Conservation (phyloP, 257 asterid species). For the Apocynum venetum region DNA sequence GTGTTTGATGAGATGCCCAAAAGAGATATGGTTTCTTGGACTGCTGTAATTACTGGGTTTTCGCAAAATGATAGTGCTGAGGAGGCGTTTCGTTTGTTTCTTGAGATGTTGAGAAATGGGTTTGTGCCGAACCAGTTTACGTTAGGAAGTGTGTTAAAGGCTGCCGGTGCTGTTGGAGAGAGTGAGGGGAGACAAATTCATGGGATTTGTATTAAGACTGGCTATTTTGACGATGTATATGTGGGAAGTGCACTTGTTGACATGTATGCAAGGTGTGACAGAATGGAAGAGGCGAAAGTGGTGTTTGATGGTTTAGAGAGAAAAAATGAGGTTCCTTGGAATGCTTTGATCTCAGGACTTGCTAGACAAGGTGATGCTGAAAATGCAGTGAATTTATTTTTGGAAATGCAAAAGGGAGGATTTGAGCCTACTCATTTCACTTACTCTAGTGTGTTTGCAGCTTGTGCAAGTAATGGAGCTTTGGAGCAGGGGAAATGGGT, state of each 20-base stretch:
- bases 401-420: constrained; percentile 59
- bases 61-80: constrained; percentile 43
- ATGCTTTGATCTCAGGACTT: constrained; percentile 68
- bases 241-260: constrained; percentile 83
- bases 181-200: constrained; percentile 59
- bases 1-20: constrained; percentile 66
- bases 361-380: constrained; percentile 66
- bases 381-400: constrained; percentile 44
- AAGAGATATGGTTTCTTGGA: constrained; percentile 75
- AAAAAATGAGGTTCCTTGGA: constrained; percentile 81
- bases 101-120: constrained; percentile 49
- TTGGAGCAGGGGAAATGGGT: constrained; percentile 80
- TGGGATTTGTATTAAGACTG: constrained; percentile 48
- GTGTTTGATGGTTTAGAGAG: constrained; percentile 42
- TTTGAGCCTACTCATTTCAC: constrained; percentile 69
- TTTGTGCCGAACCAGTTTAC: constrained; percentile 66
- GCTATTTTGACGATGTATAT: constrained; percentile 53
- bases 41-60: constrained; percentile 67
- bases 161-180: constrained; percentile 48
- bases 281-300: constrained; percentile 46
- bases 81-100: constrained; percentile 43
- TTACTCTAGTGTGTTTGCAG: constrained; percentile 62
- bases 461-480: constrained; percentile 69
- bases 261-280: constrained; percentile 57
- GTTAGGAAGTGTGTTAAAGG: constrained; percentile 65